These are phyloP conservation scores for Suillus hirtellus DNA, from an alignment of 768 basidiomycete species.

Conservation along the genomic window DNA sequence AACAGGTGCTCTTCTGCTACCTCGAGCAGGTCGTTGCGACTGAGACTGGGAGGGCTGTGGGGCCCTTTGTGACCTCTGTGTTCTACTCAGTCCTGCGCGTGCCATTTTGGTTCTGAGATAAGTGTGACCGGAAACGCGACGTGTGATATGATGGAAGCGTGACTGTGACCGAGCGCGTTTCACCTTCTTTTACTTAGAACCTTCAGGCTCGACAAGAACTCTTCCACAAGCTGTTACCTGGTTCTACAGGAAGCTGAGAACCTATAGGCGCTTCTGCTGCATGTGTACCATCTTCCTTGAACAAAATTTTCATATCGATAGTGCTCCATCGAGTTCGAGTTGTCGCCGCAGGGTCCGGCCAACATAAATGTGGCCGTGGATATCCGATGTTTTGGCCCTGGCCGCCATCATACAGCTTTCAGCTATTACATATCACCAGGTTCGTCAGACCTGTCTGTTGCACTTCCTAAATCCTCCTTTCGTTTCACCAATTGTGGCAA, in stretches of 20 bases:
- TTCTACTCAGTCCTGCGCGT: conserved; percentile 33
- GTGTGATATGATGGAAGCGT: background rate
- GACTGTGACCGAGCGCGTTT: conserved; percentile 21
- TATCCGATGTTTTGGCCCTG: too few relatives aligned
- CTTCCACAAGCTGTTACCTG: background rate
- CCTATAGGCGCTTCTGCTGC: too few relatives aligned
- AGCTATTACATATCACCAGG: too few relatives aligned
- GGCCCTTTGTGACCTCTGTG: conserved; percentile 40
- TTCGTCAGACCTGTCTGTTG: too few relatives aligned
- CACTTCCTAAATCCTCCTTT: too few relatives aligned
- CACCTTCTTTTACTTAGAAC: background rate
- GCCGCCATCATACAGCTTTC: too few relatives aligned
- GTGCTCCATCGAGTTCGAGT: too few relatives aligned
- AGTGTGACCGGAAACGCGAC: conserved; percentile 10
- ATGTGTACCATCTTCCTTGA: background rate
- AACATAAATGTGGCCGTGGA: too few relatives aligned
- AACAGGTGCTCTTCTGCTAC: conserved; percentile 22
- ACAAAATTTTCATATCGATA: background rate
- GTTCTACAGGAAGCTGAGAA: too few relatives aligned
- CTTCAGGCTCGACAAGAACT: background rate
- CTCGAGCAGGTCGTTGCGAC: conserved; percentile 36
- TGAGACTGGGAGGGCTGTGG: conserved; percentile 41
- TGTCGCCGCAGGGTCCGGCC: too few relatives aligned
- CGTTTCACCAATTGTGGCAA: too few relatives aligned
- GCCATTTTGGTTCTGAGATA: conserved; percentile 24